Evolutionary conservation across 352 stramenopile genomes (phyloP), one percentile per base, ranked within the genome.

Genomic region (Phytophthora ramorum): DNA sequence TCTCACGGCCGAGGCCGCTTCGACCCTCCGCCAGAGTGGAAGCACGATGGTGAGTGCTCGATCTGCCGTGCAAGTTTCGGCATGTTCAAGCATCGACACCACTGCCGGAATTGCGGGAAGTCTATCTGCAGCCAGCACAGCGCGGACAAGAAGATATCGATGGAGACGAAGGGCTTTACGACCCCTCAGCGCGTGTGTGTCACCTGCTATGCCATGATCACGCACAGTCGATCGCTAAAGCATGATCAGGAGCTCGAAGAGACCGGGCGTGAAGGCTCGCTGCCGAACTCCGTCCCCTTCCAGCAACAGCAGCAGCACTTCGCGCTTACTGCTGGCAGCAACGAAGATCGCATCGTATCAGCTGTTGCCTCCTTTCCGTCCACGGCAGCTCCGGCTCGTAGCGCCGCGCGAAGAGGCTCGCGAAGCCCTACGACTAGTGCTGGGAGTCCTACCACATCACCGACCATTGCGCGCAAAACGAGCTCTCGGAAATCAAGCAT

Each of bases 31-130:
- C 83, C 83, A 7, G 81, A 89, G 54, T 95, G 87, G 87, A 84
- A 87, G 26, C 84, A 83, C 55, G 80, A 92, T 56, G 83, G 84
- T 28, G 81, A 90, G 65, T 95, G 87, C 77, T 86, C 82, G 17
- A 87, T 93, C 35, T 95, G 87, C 67, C 76, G 75, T 32, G 82
- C 70, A 22, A 88, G 68, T 37, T 95, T 95, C 51, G 80, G 79
- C 40, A 90, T 95, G 77, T 93, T 95, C 58, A 95, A 93, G 63
- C 87, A 92, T 54, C 86, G 86, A 3, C 86, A 95, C 62, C 86
- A 95, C 71, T 95, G 86, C 68, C 84, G 86, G 22, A 93, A 93
- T 67, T 95, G 86, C 51, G 86, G 86, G 24, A 89, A 92, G 41
- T 92, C 81, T 26, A 92, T 95, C 58, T 95, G 86, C 71, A 88